These are phyloP conservation scores for Arthrobotrys musiformis DNA, from an alignment of 2,329 filamentous ascomycete species.

Conservation along the genomic window DNA sequence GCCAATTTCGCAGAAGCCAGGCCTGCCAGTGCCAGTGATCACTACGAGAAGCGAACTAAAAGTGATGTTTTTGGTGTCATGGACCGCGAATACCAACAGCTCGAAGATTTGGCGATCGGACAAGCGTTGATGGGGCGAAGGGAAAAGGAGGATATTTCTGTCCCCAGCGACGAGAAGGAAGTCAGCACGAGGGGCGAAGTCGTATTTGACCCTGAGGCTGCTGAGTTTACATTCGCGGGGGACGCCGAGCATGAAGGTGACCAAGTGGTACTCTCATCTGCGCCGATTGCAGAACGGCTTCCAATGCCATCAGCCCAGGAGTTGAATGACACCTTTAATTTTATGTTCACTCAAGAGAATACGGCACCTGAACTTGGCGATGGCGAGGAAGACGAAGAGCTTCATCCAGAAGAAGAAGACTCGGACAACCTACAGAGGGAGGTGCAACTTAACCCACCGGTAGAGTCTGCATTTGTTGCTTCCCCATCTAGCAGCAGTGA, in stretches of 20 bases:
- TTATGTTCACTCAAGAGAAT: constrained; percentile 53
- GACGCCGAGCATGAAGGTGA: constrained; percentile 17
- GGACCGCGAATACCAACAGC: constrained; percentile 26
- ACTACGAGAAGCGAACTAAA: constrained; percentile 12
- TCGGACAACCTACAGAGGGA: constrained; percentile 45
- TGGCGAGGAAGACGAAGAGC: constrained; percentile 33
- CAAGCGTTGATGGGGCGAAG: constrained; percentile 35
- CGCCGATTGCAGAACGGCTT: constrained; percentile 51
- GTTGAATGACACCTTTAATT: constrained; percentile 59
- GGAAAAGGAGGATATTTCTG: constrained; percentile 5
- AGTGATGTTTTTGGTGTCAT: constrained; percentile 27
- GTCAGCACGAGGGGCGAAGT: constrained; percentile 30
- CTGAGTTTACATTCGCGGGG: constrained; percentile 58
- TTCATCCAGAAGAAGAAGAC: constrained; percentile 46
- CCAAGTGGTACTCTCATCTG: constrained; percentile 47
- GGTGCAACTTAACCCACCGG: constrained; percentile 47
- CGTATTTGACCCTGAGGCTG: constrained; percentile 54
- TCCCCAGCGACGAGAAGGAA: constrained; percentile 16
- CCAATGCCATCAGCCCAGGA: constrained; percentile 59
- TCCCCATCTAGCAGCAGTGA: constrained; percentile 46
- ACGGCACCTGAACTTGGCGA: neutral
- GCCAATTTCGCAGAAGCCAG: constrained; percentile 37
- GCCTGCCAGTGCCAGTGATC: constrained; percentile 22
- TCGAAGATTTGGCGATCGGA: constrained; percentile 27
- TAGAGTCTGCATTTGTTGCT: constrained; percentile 12